Base-by-base conservation (phyloP, 1,139 yeast species). In the Casaregolazyma lundiana region DNA sequence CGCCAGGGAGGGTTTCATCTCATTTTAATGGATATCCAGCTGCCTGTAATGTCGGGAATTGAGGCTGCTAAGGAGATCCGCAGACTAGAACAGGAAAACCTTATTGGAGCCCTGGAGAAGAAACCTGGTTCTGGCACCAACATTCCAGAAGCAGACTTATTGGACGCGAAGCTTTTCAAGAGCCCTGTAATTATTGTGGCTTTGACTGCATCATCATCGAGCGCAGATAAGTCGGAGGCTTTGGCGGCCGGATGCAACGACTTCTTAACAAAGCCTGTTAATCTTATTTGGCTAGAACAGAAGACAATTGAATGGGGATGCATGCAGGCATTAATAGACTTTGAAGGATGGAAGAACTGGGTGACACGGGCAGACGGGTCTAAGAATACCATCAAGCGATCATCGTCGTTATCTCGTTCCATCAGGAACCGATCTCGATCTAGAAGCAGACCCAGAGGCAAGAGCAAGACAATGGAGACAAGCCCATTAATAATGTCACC, bases 151-250 rank as follows among this genome's bases (percentile, higher is more conserved):
- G 77, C 75, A 35, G 81, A 78, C 47, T 70, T 68, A 38, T 65
- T 87, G 9, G 89, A 86, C 55, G 64, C 78, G 40, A 68, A 72
- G 9, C 66, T 76, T 15, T 87, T 89, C 67, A 73, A 88, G 53
- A 84, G 95, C 0, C 97, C 98, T 0, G 96, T 92, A 20, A 92
- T 92, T 48, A 90, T 92, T 47, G 98, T 92, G 29, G 98, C 98
- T 0, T 70, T 92, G 46, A 92, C 98, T 1, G 98, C 98, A 0
- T 82, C 92, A 9, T 85, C 94, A 16, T 77, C 94, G 17, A 80
- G 84, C n/a, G 82, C 83, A 20, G 97, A 90, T 66, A 81, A 86
- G 62, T 83, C 88, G 54, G 88, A 87, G 59, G 98, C 98, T 0
- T 72, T 92, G 51, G 85, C 95, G 39, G 97, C 97, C 1, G 98